phyloP scores from a whole-genome alignment of 2,329 filamentous ascomycete species.

The Claviceps capensis region DNA sequence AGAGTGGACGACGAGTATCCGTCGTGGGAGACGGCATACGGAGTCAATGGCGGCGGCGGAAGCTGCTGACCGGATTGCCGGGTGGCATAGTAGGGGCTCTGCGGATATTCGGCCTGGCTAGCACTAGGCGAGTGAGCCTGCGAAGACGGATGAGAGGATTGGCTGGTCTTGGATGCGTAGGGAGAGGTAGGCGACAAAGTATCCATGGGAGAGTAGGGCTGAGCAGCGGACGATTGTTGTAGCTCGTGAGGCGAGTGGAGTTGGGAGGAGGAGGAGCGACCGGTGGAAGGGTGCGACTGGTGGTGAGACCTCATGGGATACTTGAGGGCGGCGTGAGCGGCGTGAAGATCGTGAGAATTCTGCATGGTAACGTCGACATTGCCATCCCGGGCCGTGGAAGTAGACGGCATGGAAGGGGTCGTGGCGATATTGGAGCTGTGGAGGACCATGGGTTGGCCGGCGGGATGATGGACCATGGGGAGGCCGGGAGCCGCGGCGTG shows the following conservation, averaged over 20 bases:
- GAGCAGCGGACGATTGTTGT: slow-evolving; percentile 61
- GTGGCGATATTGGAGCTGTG: slow-evolving; percentile 37
- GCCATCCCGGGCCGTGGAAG: slow-evolving; percentile 50
- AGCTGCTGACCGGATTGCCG: slow-evolving; percentile 31
- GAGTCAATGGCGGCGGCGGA: slow-evolving; percentile 60
- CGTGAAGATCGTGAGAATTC: slow-evolving; percentile 70
- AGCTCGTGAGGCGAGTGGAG: slow-evolving; percentile 53
- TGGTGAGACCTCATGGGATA: slow-evolving; percentile 71
- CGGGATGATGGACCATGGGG: slow-evolving; percentile 14
- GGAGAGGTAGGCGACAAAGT: slow-evolving; percentile 66
- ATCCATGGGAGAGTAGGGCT: slow-evolving; percentile 95
- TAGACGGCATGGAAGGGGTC: slow-evolving; percentile 33
- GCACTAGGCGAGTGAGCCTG: slow-evolving; percentile 66
- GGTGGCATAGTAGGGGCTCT: slow-evolving; percentile 43
- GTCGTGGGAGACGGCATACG: slow-evolving; percentile 54
- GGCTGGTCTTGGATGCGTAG: slow-evolving; percentile 52
- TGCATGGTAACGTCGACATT: slow-evolving; percentile 77
- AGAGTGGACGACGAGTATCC: slow-evolving; percentile 62
- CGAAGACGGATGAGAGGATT: slow-evolving; percentile 38
- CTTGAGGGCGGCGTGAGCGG: slow-evolving; percentile 72
- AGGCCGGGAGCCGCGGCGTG: slow-evolving; percentile 25
- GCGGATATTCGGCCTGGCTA: slow-evolving; percentile 44
- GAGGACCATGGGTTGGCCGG: slow-evolving; percentile 16
- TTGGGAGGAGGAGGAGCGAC: slow-evolving; percentile 39
- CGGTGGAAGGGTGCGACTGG: slow-evolving; percentile 52